Conservation (phyloP, 2,329 filamentous ascomycete genomes). For the Aspergillus tamarii region DNA sequence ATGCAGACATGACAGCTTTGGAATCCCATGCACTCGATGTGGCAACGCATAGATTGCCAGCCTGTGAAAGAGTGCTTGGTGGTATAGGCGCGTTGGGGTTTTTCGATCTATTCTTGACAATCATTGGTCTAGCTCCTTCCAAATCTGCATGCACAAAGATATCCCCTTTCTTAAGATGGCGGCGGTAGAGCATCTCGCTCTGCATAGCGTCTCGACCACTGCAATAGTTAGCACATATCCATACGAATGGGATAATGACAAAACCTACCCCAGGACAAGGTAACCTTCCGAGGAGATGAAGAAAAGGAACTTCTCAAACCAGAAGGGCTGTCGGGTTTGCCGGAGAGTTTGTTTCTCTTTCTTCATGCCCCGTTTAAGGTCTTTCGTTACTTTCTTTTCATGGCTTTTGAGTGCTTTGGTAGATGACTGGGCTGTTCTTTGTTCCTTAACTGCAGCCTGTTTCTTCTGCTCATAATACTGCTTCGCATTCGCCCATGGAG, state of each 20-base stretch:
- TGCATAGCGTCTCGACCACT: constrained; percentile 83
- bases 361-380: constrained; percentile 85
- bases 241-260: neutral
- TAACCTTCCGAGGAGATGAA: constrained; percentile 97
- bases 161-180: constrained; percentile 84
- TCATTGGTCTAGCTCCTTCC: constrained; percentile 77
- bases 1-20: constrained; percentile 92
- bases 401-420: constrained; percentile 83
- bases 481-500: constrained; percentile 85
- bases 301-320: constrained; percentile 97
- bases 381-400: constrained; percentile 82
- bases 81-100: constrained; percentile 84
- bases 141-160: constrained; percentile 90
- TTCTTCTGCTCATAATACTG: constrained; percentile 92
- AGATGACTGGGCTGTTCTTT: constrained; percentile 82
- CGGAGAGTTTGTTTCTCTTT: constrained; percentile 87
- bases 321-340: constrained; percentile 79
- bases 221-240: constrained; percentile 17
- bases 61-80: constrained; percentile 87
- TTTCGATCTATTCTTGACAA: constrained; percentile 84
- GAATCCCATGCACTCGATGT: constrained; percentile 93
- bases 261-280: constrained; percentile 70
- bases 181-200: constrained; percentile 87
- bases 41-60: constrained; percentile 80
- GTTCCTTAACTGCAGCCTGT: constrained; percentile 79